Base-by-base conservation (phyloP, 164 flowering plant genomes). In the Nymphaea colorata region DNA sequence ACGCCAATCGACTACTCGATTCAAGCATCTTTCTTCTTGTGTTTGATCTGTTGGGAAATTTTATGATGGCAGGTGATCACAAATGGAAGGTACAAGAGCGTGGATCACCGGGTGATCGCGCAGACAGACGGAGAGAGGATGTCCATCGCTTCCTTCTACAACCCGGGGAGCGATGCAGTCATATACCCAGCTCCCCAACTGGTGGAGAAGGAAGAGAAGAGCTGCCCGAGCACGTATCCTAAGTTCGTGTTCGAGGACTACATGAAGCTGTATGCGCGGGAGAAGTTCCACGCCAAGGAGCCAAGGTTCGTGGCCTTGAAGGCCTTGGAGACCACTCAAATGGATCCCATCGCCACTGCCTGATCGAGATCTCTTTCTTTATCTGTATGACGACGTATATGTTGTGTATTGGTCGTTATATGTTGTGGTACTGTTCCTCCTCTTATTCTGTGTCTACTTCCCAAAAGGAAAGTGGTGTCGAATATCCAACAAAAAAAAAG, bases 51-150 rank as follows among this genome's bases (percentile, higher is more conserved):
- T 25, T 25, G 36, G 36, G 36, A 45, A 45, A 45, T 45, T 2
- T 45, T 5, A 45, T 45, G 53, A 45, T 3, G 65, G 43, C 45
- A 90, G 95, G 98, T 93, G 66, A 89, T 89, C 42, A 87, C 95
- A 1, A 93, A 93, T 76, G 97, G 98, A 2, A 90, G 78, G 67
- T 90, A 93, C 88, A 93, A 93, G 84, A 93, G 98, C 62, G 86
- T 93, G 71, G 47, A 80, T 80, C 96, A 93, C 80, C 67, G 98
- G 3, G 98, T 90, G 77, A 73, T 92, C 11, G 85, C 96, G 1
- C 96, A 87, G 66, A 80, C 88, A 0, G 81, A 86, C 7, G 98
- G 98, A 0, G 80, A 67, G 72, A 62, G 96, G 62, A 92, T 88
- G 93, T 92, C 98, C 2, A 68, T 92, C 17, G 96, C 96, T 3